Evolutionary conservation across 495 filamentous ascomycete species (phyloP).

Genomic region (Niebla homalea): DNA sequence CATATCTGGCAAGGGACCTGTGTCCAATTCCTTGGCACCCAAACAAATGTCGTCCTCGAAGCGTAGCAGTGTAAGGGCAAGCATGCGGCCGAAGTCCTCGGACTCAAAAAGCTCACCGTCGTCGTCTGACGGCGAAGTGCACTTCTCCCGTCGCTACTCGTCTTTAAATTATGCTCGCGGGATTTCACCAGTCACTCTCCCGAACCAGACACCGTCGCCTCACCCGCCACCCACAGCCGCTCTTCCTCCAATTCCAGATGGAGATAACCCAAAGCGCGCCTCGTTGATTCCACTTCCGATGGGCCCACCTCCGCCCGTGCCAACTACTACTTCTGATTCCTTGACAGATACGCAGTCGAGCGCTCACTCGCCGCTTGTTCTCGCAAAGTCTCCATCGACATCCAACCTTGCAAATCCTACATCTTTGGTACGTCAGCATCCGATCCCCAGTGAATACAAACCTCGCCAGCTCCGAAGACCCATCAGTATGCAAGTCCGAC

Average conservation of each 20-base stretch:
- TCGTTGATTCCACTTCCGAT: slow-evolving; percentile 3
- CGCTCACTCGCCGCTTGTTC: neutral
- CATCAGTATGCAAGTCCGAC: slow-evolving; percentile 14
- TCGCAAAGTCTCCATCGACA: neutral
- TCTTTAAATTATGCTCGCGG: slow-evolving; percentile 17
- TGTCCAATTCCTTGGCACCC: neutral
- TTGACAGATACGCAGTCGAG: neutral
- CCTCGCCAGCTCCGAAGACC: slow-evolving; percentile 8
- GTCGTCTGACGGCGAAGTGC: slow-evolving; percentile 1
- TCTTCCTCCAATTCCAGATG: slow-evolving; percentile 12
- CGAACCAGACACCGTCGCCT: slow-evolving; percentile 6
- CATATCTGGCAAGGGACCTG: neutral
- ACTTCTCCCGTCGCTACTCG: slow-evolving; percentile 12
- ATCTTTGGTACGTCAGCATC: neutral
- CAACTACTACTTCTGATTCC: neutral
- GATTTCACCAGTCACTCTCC: slow-evolving; percentile 9
- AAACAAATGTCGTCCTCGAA: neutral
- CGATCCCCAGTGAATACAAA: neutral
- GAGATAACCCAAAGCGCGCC: neutral
- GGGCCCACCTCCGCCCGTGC: neutral
- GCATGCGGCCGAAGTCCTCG: slow-evolving; percentile 4
- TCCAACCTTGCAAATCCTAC: neutral
- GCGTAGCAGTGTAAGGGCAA: neutral
- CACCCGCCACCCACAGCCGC: slow-evolving; percentile 14
- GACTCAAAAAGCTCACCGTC: neutral